These are phyloP conservation scores for Phytophthora sp. DNA, from an alignment of 352 stramenopile species.

Conservation along the genomic window DNA sequence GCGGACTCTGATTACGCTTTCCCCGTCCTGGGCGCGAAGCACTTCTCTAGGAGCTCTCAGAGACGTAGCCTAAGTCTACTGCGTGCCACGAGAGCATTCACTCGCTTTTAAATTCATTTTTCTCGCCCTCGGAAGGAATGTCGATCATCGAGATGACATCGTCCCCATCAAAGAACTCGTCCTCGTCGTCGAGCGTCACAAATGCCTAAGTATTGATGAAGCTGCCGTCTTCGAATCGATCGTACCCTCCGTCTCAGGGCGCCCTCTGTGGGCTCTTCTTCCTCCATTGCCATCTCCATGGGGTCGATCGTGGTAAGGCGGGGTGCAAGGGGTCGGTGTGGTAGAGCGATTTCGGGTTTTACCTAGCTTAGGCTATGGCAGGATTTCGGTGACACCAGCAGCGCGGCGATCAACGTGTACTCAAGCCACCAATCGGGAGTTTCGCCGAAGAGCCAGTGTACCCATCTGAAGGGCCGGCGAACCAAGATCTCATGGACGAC, in stretches of 20 bases:
- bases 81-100: slow-evolving; percentile 7
- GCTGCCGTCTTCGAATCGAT: slow-evolving; percentile 26
- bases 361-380: no score
- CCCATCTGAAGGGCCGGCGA: no score
- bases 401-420: no score
- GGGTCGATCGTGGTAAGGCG: slow-evolving; percentile 18
- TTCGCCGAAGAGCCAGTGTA: no score
- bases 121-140: slow-evolving; percentile 39
- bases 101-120: slow-evolving; percentile 36
- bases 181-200: slow-evolving; percentile 33
- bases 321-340: slow-evolving; percentile 34
- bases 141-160: slow-evolving; percentile 46
- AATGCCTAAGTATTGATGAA: slow-evolving; percentile 39
- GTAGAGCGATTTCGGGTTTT: no score
- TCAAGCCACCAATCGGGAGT: no score
- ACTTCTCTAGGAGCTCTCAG: slow-evolving; percentile 19
- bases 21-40: no score
- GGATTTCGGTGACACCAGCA: no score
- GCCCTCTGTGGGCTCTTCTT: slow-evolving; percentile 11
- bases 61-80: slow-evolving; percentile 26
- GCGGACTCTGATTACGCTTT: no score
- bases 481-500: no score
- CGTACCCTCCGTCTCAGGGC: slow-evolving; percentile 14
- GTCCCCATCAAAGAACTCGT: slow-evolving; percentile 11
- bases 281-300: slow-evolving; percentile 22